Conservation (phyloP, 1,139 yeast species). For the Pichia sp. region DNA sequence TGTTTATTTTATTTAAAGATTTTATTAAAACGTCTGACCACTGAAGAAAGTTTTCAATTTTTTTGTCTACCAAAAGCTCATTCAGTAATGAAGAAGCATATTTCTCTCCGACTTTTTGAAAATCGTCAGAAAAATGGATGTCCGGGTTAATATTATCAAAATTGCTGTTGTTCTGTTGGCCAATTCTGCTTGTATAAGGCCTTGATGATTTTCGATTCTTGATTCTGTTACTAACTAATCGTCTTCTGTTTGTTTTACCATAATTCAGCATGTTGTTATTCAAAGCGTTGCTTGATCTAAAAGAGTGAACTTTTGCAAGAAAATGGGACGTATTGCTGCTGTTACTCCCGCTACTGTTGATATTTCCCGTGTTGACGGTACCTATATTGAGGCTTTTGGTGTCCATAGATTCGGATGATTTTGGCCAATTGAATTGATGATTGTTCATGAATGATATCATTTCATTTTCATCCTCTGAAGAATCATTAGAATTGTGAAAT, state of each 20-base stretch:
- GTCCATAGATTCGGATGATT: constrained; percentile 7
- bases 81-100: constrained; percentile 44
- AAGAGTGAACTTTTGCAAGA: constrained; percentile 4
- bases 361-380: background rate
- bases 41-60: constrained; percentile 49
- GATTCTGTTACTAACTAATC: constrained; percentile 16
- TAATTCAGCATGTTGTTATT: constrained; percentile 1
- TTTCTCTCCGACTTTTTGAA: constrained; percentile 34
- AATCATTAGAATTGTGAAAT: background rate
- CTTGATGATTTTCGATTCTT: constrained; percentile 12
- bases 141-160: constrained; percentile 23
- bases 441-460: constrained; percentile 35
- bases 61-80: constrained; percentile 71
- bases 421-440: constrained; percentile 28
- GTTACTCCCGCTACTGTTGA: background rate
- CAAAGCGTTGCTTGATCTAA: constrained; percentile 3
- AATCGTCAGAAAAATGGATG: constrained; percentile 31
- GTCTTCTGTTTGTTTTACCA: constrained; percentile 11
- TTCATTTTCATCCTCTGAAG: constrained; percentile 14
- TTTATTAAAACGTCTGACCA: constrained; percentile 51
- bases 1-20: constrained; percentile 42
- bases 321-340: constrained; percentile 4
- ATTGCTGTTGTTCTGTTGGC: constrained; percentile 26
- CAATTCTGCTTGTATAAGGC: constrained; percentile 7
- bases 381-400: constrained; percentile 1